Conservation (phyloP, 2,329 filamentous ascomycete species). For the Arthroderma sp. region DNA sequence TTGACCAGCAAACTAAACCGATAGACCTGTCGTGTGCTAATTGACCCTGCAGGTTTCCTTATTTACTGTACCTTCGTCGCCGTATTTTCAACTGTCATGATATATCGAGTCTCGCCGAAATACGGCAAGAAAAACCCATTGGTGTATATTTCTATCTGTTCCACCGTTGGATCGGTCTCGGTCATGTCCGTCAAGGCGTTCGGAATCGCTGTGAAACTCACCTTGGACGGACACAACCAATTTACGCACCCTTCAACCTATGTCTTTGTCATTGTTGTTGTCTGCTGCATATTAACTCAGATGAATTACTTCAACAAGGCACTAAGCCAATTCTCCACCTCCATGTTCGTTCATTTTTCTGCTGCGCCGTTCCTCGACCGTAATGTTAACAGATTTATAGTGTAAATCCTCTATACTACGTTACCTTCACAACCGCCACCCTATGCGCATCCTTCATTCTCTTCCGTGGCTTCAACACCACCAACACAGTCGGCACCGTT, state of each 20-base stretch:
- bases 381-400: constrained; percentile 38
- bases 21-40: constrained; percentile 5
- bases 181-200: constrained; percentile 99
- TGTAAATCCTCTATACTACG: constrained; percentile 93
- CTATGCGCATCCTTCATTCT: constrained; percentile 91
- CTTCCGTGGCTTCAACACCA: constrained; percentile 92
- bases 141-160: constrained; percentile 95
- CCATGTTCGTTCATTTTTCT: constrained; percentile 56
- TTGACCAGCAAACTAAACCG: background rate
- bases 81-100: constrained; percentile 83
- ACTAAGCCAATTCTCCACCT: constrained; percentile 88
- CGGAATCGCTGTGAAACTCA: constrained; percentile 92
- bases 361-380: background rate
- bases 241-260: constrained; percentile 93
- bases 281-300: constrained; percentile 90
- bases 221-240: constrained; percentile 84
- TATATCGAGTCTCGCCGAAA: constrained; percentile 79
- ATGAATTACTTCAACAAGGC: constrained; percentile 99
- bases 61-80: constrained; percentile 71
- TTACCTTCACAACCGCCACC: constrained; percentile 91
- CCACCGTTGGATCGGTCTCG: constrained; percentile 88
- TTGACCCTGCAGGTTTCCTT: constrained; percentile 57
- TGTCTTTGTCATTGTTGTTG: constrained; percentile 86
- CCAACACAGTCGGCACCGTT: constrained; percentile 79
- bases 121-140: constrained; percentile 93